phyloP scores from a whole-genome alignment of 768 basidiomycete genomes.

The Amanita thiersii region DNA sequence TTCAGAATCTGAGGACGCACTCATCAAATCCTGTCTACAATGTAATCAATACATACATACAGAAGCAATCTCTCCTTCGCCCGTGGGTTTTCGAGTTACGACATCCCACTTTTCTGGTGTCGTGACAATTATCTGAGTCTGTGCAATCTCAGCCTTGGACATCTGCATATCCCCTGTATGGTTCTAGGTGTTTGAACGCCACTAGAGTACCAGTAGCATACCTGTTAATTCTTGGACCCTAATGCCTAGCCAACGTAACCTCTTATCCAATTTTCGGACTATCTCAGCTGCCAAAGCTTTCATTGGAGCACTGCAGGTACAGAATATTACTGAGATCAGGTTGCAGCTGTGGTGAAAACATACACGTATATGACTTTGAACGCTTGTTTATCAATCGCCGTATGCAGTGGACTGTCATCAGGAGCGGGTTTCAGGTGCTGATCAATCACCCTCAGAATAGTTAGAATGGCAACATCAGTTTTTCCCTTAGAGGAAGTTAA shows the following conservation, averaged over 20 bases:
- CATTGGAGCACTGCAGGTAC: constrained; percentile 76
- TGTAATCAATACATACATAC: constrained; percentile 32
- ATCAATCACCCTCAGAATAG: constrained; percentile 80
- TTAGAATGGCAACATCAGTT: constrained; percentile 96
- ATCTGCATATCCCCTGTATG: constrained; percentile 87
- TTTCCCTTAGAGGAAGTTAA: constrained; percentile 72
- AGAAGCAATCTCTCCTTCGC: constrained; percentile 93
- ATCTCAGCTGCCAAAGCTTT: constrained; percentile 97
- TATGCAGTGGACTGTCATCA: constrained; percentile 24
- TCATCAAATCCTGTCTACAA: background rate
- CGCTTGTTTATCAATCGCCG: constrained; percentile 54
- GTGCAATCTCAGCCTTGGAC: constrained; percentile 86
- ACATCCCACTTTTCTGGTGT: constrained; percentile 99
- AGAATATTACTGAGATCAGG: background rate
- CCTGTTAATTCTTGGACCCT: constrained; percentile 88
- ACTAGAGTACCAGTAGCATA: constrained; percentile 17
- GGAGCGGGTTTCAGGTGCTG: constrained; percentile 43
- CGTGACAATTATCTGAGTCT: constrained; percentile 96
- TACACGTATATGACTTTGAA: constrained; percentile 99
- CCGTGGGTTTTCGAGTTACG: constrained; percentile 93
- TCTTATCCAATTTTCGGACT: constrained; percentile 84
- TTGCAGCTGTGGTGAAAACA: constrained; percentile 14
- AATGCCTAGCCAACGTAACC: constrained; percentile 83
- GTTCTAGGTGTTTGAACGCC: background rate
- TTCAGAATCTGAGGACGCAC: constrained; percentile 69